These are phyloP conservation scores for Bimuria novae-zelandiae DNA, from an alignment of 2,329 filamentous ascomycete species.

Conservation along the genomic window DNA sequence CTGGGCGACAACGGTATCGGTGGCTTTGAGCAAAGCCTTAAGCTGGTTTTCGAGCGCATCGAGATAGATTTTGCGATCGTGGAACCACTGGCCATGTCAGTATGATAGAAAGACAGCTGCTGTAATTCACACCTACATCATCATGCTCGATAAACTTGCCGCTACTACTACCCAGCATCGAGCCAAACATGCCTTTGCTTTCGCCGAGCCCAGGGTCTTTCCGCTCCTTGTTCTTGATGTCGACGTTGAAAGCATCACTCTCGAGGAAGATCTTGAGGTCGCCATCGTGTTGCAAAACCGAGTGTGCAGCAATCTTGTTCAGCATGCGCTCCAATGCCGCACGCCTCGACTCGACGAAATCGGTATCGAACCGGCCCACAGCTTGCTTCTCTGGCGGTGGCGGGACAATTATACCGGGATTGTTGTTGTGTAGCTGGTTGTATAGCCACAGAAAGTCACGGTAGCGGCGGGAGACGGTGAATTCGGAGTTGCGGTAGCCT, in stretches of 20 bases:
- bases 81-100: conserved; percentile 75
- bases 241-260: conserved; percentile 92
- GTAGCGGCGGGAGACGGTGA: conserved; percentile 91
- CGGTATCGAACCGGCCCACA: conserved; percentile 91
- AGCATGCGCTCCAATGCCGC: conserved; percentile 96
- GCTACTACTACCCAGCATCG: conserved; percentile 72
- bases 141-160: conserved; percentile 97
- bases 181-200: conserved; percentile 91
- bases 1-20: conserved; percentile 89
- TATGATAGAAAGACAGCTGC: neutral
- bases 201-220: conserved; percentile 84
- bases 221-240: conserved; percentile 97
- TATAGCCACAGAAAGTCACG: conserved; percentile 98
- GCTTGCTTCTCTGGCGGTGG: conserved; percentile 98
- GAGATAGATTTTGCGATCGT: conserved; percentile 91
- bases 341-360: conserved; percentile 92
- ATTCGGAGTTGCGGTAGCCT: conserved; percentile 89
- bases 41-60: conserved; percentile 92
- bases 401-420: conserved; percentile 91
- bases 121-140: conserved; percentile 65
- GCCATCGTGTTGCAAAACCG: conserved; percentile 86
- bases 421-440: conserved; percentile 90
- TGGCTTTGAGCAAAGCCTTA: conserved; percentile 87
- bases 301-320: conserved; percentile 90
- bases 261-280: conserved; percentile 97